Conservation (phyloP, 148 eudicot species). For the Rhododendron kiyosumense region DNA sequence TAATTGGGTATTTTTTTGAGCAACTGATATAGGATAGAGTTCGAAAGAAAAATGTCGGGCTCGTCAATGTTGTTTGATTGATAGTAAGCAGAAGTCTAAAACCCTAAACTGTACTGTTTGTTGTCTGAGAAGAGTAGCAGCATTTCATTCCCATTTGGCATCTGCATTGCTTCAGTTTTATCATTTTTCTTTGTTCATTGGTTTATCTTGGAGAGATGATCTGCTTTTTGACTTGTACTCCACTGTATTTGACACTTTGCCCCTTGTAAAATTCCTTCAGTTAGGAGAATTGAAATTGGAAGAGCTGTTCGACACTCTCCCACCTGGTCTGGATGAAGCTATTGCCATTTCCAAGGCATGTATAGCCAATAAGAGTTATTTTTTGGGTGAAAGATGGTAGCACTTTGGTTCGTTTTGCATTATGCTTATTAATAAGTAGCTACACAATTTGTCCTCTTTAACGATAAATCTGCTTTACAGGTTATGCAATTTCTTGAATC, state of each 20-base stretch:
- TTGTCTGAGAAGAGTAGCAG: background rate
- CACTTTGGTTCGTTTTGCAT: background rate
- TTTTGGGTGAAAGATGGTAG: background rate
- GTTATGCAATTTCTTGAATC: conserved; percentile 88
- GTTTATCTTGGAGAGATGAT: background rate
- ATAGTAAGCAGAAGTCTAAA: background rate
- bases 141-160: background rate
- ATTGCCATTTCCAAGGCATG: conserved; percentile 79
- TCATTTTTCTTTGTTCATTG: background rate
- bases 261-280: conserved; percentile 17
- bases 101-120: background rate
- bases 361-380: background rate
- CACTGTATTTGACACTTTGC: background rate
- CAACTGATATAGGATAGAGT: background rate
- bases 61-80: background rate
- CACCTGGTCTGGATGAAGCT: conserved; percentile 92
- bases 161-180: background rate
- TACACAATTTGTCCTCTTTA: background rate
- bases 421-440: background rate
- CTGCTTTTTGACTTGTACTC: background rate
- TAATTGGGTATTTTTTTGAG: background rate
- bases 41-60: background rate
- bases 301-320: conserved; percentile 89
- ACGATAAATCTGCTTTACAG: conserved; percentile 24
- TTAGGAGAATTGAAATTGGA: conserved; percentile 81